Conservation (phyloP, 129 eudicot species). For the Heracleum sosnowskyi region DNA sequence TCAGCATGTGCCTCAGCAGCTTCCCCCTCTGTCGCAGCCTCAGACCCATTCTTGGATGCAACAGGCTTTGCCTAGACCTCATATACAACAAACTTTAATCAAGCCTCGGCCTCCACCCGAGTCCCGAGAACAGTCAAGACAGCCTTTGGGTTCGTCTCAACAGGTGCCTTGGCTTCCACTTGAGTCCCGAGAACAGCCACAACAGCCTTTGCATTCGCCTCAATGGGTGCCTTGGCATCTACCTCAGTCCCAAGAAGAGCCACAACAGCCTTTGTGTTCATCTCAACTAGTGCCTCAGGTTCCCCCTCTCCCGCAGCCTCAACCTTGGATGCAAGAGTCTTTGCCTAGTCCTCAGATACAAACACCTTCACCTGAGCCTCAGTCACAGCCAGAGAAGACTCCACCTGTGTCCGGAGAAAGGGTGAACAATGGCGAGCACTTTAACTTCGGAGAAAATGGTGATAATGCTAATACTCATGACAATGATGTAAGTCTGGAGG, state of each 20-base stretch:
- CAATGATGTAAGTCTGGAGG: slow-evolving; percentile 22
- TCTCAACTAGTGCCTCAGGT: background rate
- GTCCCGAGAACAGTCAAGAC: background rate
- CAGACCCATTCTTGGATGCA: background rate
- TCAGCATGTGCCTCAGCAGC: background rate
- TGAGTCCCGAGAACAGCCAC: background rate
- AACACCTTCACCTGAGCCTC: background rate
- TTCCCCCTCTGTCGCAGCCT: background rate
- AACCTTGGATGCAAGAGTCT: background rate
- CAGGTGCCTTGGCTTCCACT: background rate
- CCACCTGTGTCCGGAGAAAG: background rate
- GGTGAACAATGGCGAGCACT: background rate
- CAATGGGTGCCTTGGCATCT: too few species aligned
- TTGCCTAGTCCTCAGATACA: background rate
- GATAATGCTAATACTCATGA: background rate
- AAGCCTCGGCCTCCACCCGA: background rate
- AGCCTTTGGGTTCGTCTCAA: background rate
- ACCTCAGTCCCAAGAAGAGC: background rate
- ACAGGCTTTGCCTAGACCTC: background rate
- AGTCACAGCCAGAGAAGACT: slow-evolving; percentile 5
- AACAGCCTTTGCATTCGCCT: background rate
- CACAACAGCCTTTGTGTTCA: background rate
- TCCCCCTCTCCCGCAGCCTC: background rate
- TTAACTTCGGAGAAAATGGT: slow-evolving; percentile 15
- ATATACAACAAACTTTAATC: background rate